Evolutionary conservation across 768 basidiomycete species (phyloP), one percentile per base, ranked within the genome.

Genomic region (Nevesoporus exiguus): DNA sequence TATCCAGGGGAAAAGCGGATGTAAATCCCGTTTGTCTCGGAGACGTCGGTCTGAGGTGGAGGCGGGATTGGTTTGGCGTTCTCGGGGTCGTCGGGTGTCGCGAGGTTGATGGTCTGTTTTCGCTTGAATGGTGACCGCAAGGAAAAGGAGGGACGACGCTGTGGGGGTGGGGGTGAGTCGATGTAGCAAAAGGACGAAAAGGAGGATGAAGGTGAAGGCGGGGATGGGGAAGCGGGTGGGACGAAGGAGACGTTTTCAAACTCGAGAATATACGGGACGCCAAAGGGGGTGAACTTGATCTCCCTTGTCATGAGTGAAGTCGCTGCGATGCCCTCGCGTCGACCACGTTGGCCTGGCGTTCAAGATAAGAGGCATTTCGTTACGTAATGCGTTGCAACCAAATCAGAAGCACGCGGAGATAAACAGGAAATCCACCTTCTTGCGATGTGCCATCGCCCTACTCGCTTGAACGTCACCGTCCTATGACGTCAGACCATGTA

Each of bases 261-360:
- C 46, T 70, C 70, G 37, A 53, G 57, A 0, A 71, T 15, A 4
- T 69, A 71, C 1, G 68, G 68, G 2, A 71, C 31, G 7, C 68
- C 68, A 31, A 58, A 69, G 33, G 70, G 39, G 37, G 60, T 66
- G 57, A 71, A 68, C 56, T 61, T 66, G 62, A 70, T 56, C 30
- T 69, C 42, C 24, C 49, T 58, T 9, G 56, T 17, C 66, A 69
- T 69, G 3, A 36, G 55, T 36, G 9, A 21, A 21, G 31, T 33
- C 29, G 34, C n/a, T n/a, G 24, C 25, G 19, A 39, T 30, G 25
- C 3, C 42, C 59, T 62, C 41, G 51, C 52, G 39, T 22, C 1
- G 21, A 33, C 61, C 60, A 54, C 51, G 44, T 30, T 45, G 44
- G 10, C 25, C 13, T 29, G 30, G n/a, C 33, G 7, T 5, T 15